Base-by-base conservation (phyloP, 2,329 filamentous ascomycete genomes). In the Zymoseptoria tritici region DNA sequence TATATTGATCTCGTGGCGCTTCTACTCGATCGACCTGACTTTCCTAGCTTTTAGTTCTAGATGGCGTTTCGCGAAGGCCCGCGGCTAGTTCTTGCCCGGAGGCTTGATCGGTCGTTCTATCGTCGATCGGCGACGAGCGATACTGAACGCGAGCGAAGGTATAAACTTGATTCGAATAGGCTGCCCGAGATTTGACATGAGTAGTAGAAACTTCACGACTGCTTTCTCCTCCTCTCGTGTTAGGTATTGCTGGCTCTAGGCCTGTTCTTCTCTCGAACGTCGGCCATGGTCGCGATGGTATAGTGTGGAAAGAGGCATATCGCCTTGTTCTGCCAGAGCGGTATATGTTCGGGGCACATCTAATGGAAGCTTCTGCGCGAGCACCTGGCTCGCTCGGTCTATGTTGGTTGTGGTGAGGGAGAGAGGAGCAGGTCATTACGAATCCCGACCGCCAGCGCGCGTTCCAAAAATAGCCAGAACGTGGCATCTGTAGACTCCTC, bases 1-100 rank as follows among this genome's bases (percentile, higher is more conserved):
- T 7, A 70, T 72, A 55, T 70, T 66, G n/a, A 63, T 60, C n/a
- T 70, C 53, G 46, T 68, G 60, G 13, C 69, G 62, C 60, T 60
- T 68, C 67, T 51, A 74, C 52, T 70, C 66, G 5, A 70, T 20
- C 26, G 66, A 64, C 53, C 51, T 70, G 11, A 67, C 58, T 58
- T 56, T 67, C 56, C 59, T 64, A 42, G 67, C 19, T 65, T 63
- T 66, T 68, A 71, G 60, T 21, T 69, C 62, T 55, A 62, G 63
- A 63, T 71, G 56, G 42, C 67, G 66, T 49, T 65, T 67, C n/a
- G 65, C 51, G 56, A 69, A 65, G 42, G 36, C 55, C 62, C 63
- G 54, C 7, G 67, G 54, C 65, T 59, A 65, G 49, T 66, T 63
- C 42, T 49, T 49, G 4, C 4, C 42, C 4, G 4, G 54, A 42